phyloP scores from a whole-genome alignment of 108 stramenopile genomes.

The Cyclostephanos tholiformis region DNA sequence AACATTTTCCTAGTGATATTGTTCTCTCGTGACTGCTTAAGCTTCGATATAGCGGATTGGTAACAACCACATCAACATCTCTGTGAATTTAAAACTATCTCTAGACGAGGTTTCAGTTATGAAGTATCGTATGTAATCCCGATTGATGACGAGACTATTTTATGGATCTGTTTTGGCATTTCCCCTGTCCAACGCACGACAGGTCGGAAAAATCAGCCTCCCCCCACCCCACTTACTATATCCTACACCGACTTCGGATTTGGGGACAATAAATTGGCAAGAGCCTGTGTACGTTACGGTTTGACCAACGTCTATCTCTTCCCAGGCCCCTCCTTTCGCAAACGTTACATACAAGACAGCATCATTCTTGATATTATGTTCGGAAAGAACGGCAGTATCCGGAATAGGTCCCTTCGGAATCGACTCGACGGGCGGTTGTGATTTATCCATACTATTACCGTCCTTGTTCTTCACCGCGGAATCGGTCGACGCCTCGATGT shows the following conservation, averaged over 20 bases:
- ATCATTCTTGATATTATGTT: slow-evolving; percentile 57
- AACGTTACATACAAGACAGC: slow-evolving; percentile 54
- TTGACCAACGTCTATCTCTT: slow-evolving; percentile 19
- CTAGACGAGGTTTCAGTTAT: too few relatives aligned
- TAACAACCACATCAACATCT: too few relatives aligned
- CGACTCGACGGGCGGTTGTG: neutral
- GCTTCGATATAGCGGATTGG: too few relatives aligned
- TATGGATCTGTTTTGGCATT: too few relatives aligned
- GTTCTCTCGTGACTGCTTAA: too few relatives aligned
- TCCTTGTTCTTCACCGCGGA: neutral
- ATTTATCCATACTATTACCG: slow-evolving; percentile 13
- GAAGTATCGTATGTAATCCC: too few relatives aligned
- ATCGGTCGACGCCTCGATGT: slow-evolving; percentile 33
- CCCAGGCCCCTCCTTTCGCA: slow-evolving; percentile 31
- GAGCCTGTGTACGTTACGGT: neutral
- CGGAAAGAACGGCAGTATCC: slow-evolving; percentile 28
- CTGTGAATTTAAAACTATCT: too few relatives aligned
- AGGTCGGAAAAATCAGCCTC: neutral
- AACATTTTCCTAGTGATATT: too few relatives aligned
- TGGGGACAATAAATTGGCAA: neutral
- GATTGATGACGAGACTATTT: too few relatives aligned
- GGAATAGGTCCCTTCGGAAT: slow-evolving; percentile 29
- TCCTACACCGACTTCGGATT: neutral
- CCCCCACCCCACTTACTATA: neutral
- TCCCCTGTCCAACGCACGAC: too few relatives aligned